Percentiles rank a stretch among this genome's conserved stretches.
These are phyloP conservation scores for Adansonia digitata DNA, from an alignment of 345 rosid genomes.

Conservation along the genomic window DNA sequence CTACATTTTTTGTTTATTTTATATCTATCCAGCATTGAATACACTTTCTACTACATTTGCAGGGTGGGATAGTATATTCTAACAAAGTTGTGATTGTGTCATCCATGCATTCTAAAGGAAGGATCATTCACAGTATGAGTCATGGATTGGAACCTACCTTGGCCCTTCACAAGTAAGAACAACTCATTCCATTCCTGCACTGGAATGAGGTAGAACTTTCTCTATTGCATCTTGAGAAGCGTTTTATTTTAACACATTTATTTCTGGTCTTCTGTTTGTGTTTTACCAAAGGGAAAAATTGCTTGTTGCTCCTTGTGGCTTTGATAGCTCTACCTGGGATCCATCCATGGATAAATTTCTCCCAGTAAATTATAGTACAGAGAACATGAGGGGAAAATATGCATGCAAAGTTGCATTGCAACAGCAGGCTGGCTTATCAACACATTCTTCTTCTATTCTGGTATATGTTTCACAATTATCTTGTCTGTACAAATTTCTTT, in stretches of 20 bases:
- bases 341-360: conserved; percentile 58
- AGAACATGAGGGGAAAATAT: conserved; percentile 56
- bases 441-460: conserved; percentile 36
- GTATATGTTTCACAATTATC: conserved; percentile 30
- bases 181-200: conserved; percentile 12
- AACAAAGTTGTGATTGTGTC: conserved; percentile 63
- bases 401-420: conserved; percentile 53
- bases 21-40: not conserved
- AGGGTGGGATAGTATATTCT: conserved; percentile 84
- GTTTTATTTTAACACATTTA: not conserved
- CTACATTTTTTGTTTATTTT: conserved; percentile 1
- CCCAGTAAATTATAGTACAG: conserved; percentile 48
- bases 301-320: conserved; percentile 52
- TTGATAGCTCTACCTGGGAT: conserved; percentile 57
- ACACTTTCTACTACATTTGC: conserved; percentile 20
- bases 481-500: not conserved
- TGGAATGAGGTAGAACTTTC: conserved; percentile 8
- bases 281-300: conserved; percentile 56
- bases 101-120: conserved; percentile 46
- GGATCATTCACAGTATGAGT: conserved; percentile 34
- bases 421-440: conserved; percentile 39
- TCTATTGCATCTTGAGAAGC: not conserved
- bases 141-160: conserved; percentile 60
- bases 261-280: conserved; percentile 3
- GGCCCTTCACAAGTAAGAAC: conserved; percentile 57